These are phyloP conservation scores for Phytophthora agathidicida DNA, from an alignment of 352 stramenopile species.

Conservation along the genomic window DNA sequence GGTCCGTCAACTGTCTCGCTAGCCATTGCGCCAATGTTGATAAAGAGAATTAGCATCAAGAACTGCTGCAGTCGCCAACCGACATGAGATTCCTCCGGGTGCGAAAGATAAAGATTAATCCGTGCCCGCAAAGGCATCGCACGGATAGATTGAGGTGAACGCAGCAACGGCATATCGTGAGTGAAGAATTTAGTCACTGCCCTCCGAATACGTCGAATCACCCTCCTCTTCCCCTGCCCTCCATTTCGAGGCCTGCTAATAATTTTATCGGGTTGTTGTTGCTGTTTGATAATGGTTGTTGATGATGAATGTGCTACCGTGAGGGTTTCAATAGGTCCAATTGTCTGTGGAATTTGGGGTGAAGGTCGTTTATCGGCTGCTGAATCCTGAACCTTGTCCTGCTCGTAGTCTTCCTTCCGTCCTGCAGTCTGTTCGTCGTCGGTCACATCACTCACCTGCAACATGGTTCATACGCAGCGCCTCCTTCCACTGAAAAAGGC, in stretches of 20 bases:
- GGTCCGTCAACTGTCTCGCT: slow-evolving; percentile 60
- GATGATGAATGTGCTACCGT: neutral
- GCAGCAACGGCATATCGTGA: slow-evolving; percentile 17
- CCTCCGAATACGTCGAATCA: slow-evolving; percentile 1
- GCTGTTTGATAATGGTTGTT: neutral
- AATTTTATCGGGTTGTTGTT: neutral
- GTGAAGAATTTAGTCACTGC: slow-evolving; percentile 3
- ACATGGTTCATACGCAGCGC: slow-evolving; percentile 17
- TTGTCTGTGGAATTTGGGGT: neutral
- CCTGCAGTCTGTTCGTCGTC: slow-evolving; percentile 26
- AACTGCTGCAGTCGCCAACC: slow-evolving; percentile 48
- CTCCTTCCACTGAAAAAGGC: slow-evolving; percentile 3
- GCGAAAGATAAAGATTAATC: slow-evolving; percentile 45
- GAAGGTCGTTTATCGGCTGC: neutral
- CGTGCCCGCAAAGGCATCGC: slow-evolving; percentile 37
- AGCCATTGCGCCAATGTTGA: slow-evolving; percentile 50
- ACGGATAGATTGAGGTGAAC: slow-evolving; percentile 29
- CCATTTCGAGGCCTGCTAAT: neutral
- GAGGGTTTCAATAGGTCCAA: neutral
- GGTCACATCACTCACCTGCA: slow-evolving; percentile 17
- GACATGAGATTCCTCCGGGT: slow-evolving; percentile 45
- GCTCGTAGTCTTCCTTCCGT: slow-evolving; percentile 1
- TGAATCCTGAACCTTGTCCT: neutral
- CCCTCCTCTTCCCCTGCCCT: neutral
- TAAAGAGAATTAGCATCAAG: slow-evolving; percentile 39